Percentiles rank a stretch among this genome's conserved stretches.
Evolutionary conservation across 257 asterid species (phyloP).

Genomic region (Lithospermum erythrorhizon): DNA sequence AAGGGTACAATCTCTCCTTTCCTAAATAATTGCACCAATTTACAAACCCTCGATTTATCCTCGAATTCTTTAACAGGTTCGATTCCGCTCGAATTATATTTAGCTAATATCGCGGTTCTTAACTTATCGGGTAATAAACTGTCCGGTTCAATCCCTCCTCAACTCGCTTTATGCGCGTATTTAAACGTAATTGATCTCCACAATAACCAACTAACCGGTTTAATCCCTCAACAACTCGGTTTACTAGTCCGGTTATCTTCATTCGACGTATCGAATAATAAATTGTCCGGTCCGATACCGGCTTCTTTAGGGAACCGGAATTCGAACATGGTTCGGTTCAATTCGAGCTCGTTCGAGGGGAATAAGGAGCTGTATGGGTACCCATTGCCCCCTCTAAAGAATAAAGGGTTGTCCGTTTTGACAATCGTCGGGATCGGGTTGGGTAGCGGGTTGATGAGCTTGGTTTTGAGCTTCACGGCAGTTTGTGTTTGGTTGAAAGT

Average conservation of each 20-base stretch:
- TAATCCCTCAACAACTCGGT: constrained; percentile 75
- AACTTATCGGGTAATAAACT: constrained; percentile 64
- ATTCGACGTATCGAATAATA: constrained; percentile 67
- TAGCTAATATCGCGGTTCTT: constrained; percentile 79
- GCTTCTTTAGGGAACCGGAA: constrained; percentile 58
- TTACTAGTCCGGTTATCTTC: constrained; percentile 53
- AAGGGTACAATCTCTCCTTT: constrained; percentile 74
- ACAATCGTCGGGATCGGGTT: constrained; percentile 92
- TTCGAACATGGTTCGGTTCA: constrained; percentile 63
- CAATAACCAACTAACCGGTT: constrained; percentile 55
- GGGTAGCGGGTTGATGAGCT: constrained; percentile 78
- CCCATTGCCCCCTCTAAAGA: constrained; percentile 67
- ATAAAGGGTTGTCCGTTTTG: constrained; percentile 47
- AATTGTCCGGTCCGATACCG: constrained; percentile 70
- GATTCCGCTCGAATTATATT: constrained; percentile 55
- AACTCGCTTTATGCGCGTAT: constrained; percentile 71
- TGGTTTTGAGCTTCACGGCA: constrained; percentile 75
- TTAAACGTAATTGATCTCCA: constrained; percentile 87
- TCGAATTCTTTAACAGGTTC: constrained; percentile 67
- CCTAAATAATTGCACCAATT: constrained; percentile 82
- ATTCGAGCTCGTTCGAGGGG: constrained; percentile 64
- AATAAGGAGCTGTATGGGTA: constrained; percentile 77
- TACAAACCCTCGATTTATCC: constrained; percentile 85
- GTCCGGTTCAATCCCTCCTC: constrained; percentile 56
- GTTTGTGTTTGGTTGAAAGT: constrained; percentile 85